Conservation (phyloP, 495 filamentous ascomycete genomes). For the Aspergillus ostianus region DNA sequence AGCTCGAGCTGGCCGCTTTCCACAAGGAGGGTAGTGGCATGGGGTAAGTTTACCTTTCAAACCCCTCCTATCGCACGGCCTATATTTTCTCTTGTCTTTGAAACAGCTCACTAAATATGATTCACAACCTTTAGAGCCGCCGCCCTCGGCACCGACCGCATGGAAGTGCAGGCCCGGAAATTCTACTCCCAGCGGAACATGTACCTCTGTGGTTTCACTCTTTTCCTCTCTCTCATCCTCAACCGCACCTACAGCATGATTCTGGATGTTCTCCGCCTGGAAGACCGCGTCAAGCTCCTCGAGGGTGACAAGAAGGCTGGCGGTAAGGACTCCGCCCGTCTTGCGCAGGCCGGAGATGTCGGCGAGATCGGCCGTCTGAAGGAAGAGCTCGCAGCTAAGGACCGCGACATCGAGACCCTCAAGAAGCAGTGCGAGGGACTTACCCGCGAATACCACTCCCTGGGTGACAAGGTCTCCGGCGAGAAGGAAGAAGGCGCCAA, state of each 20-base stretch:
- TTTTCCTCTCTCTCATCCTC: slow-evolving; percentile 97
- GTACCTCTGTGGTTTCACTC: slow-evolving; percentile 99
- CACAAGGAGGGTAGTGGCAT: slow-evolving; percentile 47
- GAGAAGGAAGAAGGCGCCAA: slow-evolving; percentile 54
- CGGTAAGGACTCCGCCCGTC: slow-evolving; percentile 65
- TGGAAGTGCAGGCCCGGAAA: slow-evolving; percentile 98
- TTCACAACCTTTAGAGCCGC: slow-evolving; percentile 51
- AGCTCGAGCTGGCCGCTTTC: slow-evolving; percentile 73
- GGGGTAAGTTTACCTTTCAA: slow-evolving; percentile 30
- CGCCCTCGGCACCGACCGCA: slow-evolving; percentile 81
- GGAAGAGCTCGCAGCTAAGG: slow-evolving; percentile 68
- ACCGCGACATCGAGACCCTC: slow-evolving; percentile 73
- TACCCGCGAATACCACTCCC: slow-evolving; percentile 72
- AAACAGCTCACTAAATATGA: slow-evolving; percentile 21
- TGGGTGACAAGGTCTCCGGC: slow-evolving; percentile 72
- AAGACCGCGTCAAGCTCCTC: slow-evolving; percentile 85
- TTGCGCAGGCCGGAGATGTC: slow-evolving; percentile 64
- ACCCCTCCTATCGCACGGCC: not conserved
- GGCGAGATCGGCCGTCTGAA: slow-evolving; percentile 73
- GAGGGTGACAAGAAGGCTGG: slow-evolving; percentile 72
- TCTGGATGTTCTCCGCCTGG: slow-evolving; percentile 86
- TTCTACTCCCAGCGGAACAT: slow-evolving; percentile 99
- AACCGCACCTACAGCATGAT: slow-evolving; percentile 99
- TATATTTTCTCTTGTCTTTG: not conserved
- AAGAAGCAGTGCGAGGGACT: slow-evolving; percentile 83